Evolutionary conservation across 2,329 filamentous ascomycete species (phyloP).

Genomic region (Xylariaceae sp.): DNA sequence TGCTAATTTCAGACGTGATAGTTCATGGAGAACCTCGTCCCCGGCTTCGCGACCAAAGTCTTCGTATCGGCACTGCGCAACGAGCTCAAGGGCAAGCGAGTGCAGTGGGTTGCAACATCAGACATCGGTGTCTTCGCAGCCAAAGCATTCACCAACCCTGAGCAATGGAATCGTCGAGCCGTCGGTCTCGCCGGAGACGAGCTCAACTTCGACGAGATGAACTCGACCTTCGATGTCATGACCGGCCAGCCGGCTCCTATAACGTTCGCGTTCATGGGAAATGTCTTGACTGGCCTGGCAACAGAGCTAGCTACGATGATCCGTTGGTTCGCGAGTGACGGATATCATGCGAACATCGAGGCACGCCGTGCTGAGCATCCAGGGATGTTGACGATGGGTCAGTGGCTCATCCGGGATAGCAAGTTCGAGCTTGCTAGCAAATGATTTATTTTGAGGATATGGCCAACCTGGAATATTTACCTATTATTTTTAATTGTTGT

Average conservation of each 20-base stretch:
- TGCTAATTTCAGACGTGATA: slow-evolving; percentile 3
- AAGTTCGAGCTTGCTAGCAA: slow-evolving; percentile 21
- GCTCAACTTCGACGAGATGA: slow-evolving; percentile 34
- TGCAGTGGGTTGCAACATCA: slow-evolving; percentile 39
- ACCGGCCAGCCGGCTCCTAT: slow-evolving; percentile 29
- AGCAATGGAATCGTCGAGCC: slow-evolving; percentile 34
- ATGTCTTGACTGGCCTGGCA: slow-evolving; percentile 28
- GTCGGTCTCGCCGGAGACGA: slow-evolving; percentile 43
- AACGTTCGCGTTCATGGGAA: slow-evolving; percentile 31
- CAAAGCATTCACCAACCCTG: slow-evolving; percentile 37
- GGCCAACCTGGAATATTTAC: not conserved
- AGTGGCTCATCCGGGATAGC: slow-evolving; percentile 32
- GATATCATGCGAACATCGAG: slow-evolving; percentile 32
- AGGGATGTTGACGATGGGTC: slow-evolving; percentile 31
- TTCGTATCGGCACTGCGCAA: slow-evolving; percentile 34
- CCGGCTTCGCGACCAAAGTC: slow-evolving; percentile 34
- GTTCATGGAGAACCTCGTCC: slow-evolving; percentile 53
- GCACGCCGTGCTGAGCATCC: slow-evolving; percentile 30
- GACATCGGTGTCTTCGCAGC: slow-evolving; percentile 45
- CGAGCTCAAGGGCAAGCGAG: slow-evolving; percentile 30
- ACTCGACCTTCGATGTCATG: slow-evolving; percentile 25
- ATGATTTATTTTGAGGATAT: not conserved
- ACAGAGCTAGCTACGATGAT: slow-evolving; percentile 33
- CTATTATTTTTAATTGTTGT: not conserved
- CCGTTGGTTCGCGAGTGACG: slow-evolving; percentile 34